Base-by-base conservation (phyloP, 2,329 filamentous ascomycete species). In the Bipolaris zeicola region DNA sequence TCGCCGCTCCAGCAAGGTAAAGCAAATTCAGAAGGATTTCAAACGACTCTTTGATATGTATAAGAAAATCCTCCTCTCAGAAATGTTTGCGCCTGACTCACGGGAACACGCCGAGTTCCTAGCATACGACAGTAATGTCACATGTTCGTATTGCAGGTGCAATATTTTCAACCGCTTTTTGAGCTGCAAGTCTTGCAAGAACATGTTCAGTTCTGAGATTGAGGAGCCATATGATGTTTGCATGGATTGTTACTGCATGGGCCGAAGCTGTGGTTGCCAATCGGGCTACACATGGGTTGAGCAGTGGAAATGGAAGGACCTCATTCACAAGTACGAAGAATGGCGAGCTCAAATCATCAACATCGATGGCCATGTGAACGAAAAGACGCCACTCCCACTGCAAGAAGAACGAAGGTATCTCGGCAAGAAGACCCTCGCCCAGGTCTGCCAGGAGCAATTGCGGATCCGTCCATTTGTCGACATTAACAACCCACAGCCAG, bases 231-330 rank as follows among this genome's bases (percentile, higher is more conserved):
- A 98, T 72, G 95, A 99, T 73, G 84, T 99, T 20, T 99, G 95
- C 71, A 93, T 99, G 90, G 95, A 99, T 66, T 99, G 95, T 72
- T 99, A 96, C 71, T 90, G 88, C n/a, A 96, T 98, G 90, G 95
- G 95, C 20, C 87, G 95, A 49, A 96, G 93, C 43, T 99, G 95
- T 72, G 86, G 85, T 3, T 99, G 95, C 70, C 84, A 96, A 48
- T 96, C 93, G 3, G 87, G 87, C 10, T 83, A 96, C 10, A 87
- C 85, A 58, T 99, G 94, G 93, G 92, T 91, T 48, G 93, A 99
- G 72, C 95, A 98, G 72, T 97, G 93, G 83, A 80, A 85, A 11
- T 98, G 93, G 93, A 83, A 86, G 39, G 87, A 92, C 13, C 81
- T 99, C 10, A 81, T 87, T 0, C 81, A 87, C 48, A 89, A 90